These are phyloP conservation scores for Schizothecium vesticola DNA, from an alignment of 495 filamentous ascomycete genomes.

Conservation along the genomic window DNA sequence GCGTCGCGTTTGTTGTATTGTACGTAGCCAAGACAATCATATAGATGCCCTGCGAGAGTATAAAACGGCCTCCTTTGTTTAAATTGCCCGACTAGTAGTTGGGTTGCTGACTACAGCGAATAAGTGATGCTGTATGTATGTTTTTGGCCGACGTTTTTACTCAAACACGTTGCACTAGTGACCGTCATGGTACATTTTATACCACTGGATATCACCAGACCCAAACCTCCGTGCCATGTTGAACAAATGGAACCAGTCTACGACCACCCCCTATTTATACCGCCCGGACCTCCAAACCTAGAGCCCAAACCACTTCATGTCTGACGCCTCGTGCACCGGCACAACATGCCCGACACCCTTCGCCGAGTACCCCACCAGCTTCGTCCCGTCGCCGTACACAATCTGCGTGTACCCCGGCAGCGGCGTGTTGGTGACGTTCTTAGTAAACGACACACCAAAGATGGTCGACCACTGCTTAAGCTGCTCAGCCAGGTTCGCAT, in stretches of 20 bases:
- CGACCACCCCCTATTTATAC: no score
- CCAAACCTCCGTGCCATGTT: background rate
- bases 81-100: no score
- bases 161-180: no score
- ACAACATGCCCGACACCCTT: conserved; percentile 46
- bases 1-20: no score
- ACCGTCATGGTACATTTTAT: background rate
- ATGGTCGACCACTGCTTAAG: conserved; percentile 22
- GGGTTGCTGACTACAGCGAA: no score
- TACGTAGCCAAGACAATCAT: no score
- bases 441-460: conserved; percentile 19
- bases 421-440: conserved; percentile 32
- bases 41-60: no score
- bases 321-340: conserved; percentile 31
- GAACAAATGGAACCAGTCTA: background rate
- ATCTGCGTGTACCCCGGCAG: conserved; percentile 36
- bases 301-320: conserved; percentile 42
- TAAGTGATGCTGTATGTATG: no score
- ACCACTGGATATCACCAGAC: background rate
- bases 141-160: no score
- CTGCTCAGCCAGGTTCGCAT: conserved; percentile 40
- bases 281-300: background rate
- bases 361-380: conserved; percentile 39
- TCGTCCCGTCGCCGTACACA: conserved; percentile 39
- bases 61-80: no score